Conservation (phyloP, 768 basidiomycete species). For the Tulasnella sp. region DNA sequence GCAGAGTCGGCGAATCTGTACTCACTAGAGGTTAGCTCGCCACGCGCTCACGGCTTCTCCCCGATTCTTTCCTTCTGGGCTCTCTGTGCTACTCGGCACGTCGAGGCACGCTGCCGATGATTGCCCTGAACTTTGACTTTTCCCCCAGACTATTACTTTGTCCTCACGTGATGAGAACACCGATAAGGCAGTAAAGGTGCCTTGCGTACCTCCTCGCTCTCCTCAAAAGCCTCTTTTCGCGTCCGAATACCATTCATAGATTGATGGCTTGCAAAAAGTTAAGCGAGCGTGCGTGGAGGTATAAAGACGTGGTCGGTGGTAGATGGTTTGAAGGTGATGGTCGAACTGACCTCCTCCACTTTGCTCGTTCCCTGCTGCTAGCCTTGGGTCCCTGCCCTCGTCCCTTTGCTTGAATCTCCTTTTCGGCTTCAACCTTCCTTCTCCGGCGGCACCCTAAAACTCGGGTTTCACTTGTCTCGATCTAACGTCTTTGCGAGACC, state of each 20-base stretch:
- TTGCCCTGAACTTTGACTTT: background rate
- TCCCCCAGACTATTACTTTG: background rate
- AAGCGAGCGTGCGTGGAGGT: background rate
- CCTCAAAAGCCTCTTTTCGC: background rate
- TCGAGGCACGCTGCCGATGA: background rate
- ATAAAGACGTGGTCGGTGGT: background rate
- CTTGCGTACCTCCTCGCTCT: background rate
- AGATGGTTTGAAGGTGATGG: background rate
- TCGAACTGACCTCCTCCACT: background rate
- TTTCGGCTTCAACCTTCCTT: background rate
- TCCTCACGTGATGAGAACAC: background rate
- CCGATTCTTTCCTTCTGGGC: no score
- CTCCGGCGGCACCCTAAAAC: background rate
- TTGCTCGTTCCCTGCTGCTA: background rate
- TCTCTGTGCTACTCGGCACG: background rate
- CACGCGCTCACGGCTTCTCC: no score
- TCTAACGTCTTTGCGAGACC: background rate
- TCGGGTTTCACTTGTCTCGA: background rate
- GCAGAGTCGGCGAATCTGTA: no score
- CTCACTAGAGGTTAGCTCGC: no score
- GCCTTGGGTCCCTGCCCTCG: no score
- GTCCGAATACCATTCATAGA: background rate
- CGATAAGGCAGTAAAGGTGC: background rate
- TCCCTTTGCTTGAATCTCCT: background rate
- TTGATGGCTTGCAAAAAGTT: background rate